Base-by-base conservation (phyloP, 2,329 filamentous ascomycete genomes). In the Fusarium sp. region DNA sequence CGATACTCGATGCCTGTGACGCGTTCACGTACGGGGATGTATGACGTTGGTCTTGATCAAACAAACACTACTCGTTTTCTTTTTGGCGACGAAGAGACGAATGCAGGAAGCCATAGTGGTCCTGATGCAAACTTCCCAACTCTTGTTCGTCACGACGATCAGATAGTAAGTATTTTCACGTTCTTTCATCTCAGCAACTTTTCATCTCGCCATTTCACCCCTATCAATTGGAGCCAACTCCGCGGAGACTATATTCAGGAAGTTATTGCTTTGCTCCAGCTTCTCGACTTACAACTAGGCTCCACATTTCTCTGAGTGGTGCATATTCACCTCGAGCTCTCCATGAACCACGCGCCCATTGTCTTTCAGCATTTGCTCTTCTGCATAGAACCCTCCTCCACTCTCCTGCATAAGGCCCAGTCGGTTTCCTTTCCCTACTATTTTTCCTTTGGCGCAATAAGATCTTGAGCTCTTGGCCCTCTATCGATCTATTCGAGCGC, bases 1-100 rank as follows among this genome's bases (percentile, higher is more conserved):
- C 92, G 95, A 73, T 97, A 97, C 82, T 98, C 95, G 9, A 95
- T 98, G 93, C 95, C 95, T 37, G 93, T 95, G 57, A 94, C 92
- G 52, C 88, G 88, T 67, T 89, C 91, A 73, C 89, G 92, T 73
- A 90, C 87, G 73, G 89, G 91, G 70, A 83, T 90, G 76, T 90
- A 92, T 78, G 90, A 91, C 73, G 87, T 90, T 76, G 88, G 89
- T 42, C 85, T 97, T 63, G 94, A 96, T 70, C 92, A 93, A 74
- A 94, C 94, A 78, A 95, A 96, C 83, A 94, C 93, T 18, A 89
- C 94, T 31, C 91, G 93, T 61, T 97, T 97, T 78, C 86, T 97
- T 41, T 97, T 98, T 79, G 92, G 92, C 67, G 93, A 94, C 76
- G 94, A 94, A 67, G 91, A 94, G 60, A 74, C 79, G 15, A 80